These are phyloP conservation scores for Linnemannia exigua DNA, from an alignment of 192 early-diverging fungal species.

Conservation along the genomic window DNA sequence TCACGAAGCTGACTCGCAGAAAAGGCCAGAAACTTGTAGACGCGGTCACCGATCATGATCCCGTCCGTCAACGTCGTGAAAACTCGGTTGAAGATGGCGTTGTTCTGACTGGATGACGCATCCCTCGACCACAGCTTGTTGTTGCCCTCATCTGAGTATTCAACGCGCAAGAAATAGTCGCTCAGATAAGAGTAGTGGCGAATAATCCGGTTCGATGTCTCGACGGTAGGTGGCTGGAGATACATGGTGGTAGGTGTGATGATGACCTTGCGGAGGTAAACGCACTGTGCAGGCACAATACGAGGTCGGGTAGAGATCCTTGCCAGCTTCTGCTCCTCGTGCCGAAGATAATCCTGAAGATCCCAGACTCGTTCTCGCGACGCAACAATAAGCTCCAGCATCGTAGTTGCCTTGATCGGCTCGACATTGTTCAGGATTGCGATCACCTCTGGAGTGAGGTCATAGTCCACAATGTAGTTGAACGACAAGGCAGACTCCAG, in stretches of 20 bases:
- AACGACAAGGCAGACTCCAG: conserved; percentile 58
- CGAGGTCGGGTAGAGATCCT: conserved; percentile 24
- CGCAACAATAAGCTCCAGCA: conserved; percentile 50
- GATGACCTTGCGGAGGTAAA: conserved; percentile 67
- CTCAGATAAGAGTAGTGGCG: conserved; percentile 64
- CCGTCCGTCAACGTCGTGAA: conserved; percentile 62
- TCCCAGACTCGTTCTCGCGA: conserved; percentile 58
- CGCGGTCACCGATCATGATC: conserved; percentile 65
- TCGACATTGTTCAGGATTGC: conserved; percentile 27
- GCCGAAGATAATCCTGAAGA: conserved; percentile 36
- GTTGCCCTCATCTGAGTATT: conserved; percentile 76
- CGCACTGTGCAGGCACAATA: conserved; percentile 60
- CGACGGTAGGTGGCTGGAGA: conserved; percentile 72
- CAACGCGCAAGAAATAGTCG: conserved; percentile 78
- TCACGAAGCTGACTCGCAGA: conserved; percentile 74
- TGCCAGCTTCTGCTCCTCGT: conserved; percentile 26
- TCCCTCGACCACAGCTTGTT: conserved; percentile 51
- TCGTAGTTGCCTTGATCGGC: conserved; percentile 36
- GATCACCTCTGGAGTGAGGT: conserved; percentile 57
- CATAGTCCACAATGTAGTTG: conserved; percentile 60
- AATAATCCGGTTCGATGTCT: conserved; percentile 82
- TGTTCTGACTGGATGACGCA: conserved; percentile 23
- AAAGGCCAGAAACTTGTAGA: conserved; percentile 75
- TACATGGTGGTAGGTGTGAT: conserved; percentile 79
- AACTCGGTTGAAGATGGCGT: conserved; percentile 68